Evolutionary conservation across 2,329 filamentous ascomycete genomes (phyloP), one percentile per base, ranked within the genome.

Genomic region (Aspergillus spinulosporus): DNA sequence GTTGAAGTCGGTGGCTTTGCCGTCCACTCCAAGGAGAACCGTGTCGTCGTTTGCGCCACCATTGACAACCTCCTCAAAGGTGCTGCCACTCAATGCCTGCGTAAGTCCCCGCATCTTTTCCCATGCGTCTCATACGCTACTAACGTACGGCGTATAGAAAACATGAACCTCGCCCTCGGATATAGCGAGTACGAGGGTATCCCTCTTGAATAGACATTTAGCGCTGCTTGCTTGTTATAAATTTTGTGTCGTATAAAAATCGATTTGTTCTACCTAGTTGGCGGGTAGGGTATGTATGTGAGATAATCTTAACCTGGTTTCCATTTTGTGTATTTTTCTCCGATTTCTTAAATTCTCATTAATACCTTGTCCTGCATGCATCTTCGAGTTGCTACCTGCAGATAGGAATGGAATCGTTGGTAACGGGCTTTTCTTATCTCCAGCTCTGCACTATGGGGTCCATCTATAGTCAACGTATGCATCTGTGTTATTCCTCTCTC

Each of bases 11-110:
- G 94, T 58, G 92, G 90, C 0, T 97, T 97, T 68, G 92, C 90
- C n/a, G 91, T 97, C 39, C 88, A 97, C 77, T 90, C 84, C 64
- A 86, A 84, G 21, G 93, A 93, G 56, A 94, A 92, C 83, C 84
- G 94, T 50, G 92, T 95, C 0, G 93, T 97, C n/a, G 84, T 97
- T 61, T 95, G 92, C 70, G 90, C 88, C 14, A 96, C 90, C 2
- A 96, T 97, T 68, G 92, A 97, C 76, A 96, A 97, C 76, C 78
- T 97, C 64, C 82, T 94, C 66, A 97, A 97, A 84, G 92, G 92
- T 58, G 92, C 92, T 52, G 90, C 90, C 5, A 96, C 92, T 8
- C 92, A 96, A 74, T 96, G 92, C 78, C 77, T 96, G 73, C 92
- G 88, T 91, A 82, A 82, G 88, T 87, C 5, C 43, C 43, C 43